A percentile compares a stretch with the other conserved stretches of the same genome.
Conservation (phyloP, 345 rosid species). For the Microthlaspi erraticum region DNA sequence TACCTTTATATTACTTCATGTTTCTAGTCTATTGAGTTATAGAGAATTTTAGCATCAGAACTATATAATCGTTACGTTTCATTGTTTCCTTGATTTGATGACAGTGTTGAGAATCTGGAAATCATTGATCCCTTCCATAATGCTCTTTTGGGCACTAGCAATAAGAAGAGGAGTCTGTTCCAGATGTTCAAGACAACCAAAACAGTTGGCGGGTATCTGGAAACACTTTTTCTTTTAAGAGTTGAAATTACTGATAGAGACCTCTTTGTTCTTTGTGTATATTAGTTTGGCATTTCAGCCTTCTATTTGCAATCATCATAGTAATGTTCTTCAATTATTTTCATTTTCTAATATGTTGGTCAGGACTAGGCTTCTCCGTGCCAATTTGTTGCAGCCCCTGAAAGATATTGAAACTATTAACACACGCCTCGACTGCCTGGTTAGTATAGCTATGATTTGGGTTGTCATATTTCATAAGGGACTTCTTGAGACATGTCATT, state of each 20-base stretch:
- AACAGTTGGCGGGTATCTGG: slow-evolving; percentile 85
- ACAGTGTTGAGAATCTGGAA: slow-evolving; percentile 94
- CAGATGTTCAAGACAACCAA: slow-evolving; percentile 97
- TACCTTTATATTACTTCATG: slow-evolving; percentile 18
- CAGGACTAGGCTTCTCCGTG: slow-evolving; percentile 98
- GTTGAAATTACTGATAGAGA: slow-evolving; percentile 19
- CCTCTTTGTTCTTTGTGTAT: slow-evolving; percentile 15
- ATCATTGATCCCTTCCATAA: slow-evolving; percentile 86
- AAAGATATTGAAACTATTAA: slow-evolving; percentile 93
- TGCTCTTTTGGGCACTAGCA: slow-evolving; percentile 82
- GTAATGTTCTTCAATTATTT: slow-evolving; percentile 11
- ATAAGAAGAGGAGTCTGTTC: slow-evolving; percentile 92
- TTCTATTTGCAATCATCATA: slow-evolving; percentile 6
- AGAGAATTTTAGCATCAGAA: slow-evolving; percentile 1
- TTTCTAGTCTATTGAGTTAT: slow-evolving; percentile 12
- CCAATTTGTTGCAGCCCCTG: slow-evolving; percentile 95
- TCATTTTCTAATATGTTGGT: slow-evolving; percentile 43
- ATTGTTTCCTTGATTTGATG: slow-evolving; percentile 39
- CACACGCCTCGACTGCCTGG: slow-evolving; percentile 95
- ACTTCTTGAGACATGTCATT: slow-evolving; percentile 8
- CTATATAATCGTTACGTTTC: slow-evolving; percentile 7
- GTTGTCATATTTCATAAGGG: slow-evolving; percentile 33
- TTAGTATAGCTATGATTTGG: slow-evolving; percentile 49
- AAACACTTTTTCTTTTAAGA: slow-evolving; percentile 5
- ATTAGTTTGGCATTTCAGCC: slow-evolving; percentile 25